A percentile compares a stretch with the other conserved stretches of the same genome.
Evolutionary conservation across 108 stramenopile species (phyloP).

Genomic region (Nitzschia sp.): DNA sequence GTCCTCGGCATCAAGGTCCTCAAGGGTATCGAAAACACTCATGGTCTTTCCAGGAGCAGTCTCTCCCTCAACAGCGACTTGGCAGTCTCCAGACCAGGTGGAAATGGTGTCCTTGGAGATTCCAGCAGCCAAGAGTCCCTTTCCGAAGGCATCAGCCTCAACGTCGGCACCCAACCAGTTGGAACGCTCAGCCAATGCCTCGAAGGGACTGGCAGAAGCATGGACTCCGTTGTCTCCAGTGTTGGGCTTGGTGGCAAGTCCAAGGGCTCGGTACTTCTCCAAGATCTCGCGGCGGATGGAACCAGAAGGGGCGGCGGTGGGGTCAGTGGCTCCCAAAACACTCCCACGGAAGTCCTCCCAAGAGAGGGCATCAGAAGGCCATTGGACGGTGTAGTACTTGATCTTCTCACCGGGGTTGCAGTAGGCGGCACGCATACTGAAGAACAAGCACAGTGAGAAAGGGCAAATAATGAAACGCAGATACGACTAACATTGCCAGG

Average conservation of each 20-base stretch:
- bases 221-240: conserved; percentile 90
- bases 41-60: conserved; percentile 47
- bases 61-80: conserved; percentile 64
- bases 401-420: conserved; percentile 61
- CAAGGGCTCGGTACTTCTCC: conserved; percentile 57
- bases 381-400: conserved; percentile 78
- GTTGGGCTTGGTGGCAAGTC: conserved; percentile 66
- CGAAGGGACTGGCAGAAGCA: conserved; percentile 81
- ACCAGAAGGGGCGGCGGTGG: conserved; percentile 56
- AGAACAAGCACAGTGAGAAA: neutral
- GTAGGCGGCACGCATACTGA: conserved; percentile 32
- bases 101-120: conserved; percentile 58
- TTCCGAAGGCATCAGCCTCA: conserved; percentile 70
- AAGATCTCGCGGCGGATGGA: conserved; percentile 70
- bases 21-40: conserved; percentile 81
- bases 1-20: conserved; percentile 75
- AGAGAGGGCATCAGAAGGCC: conserved; percentile 55
- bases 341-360: conserved; percentile 82
- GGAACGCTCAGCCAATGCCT: conserved; percentile 79
- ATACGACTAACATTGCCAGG: conserved; percentile 31
- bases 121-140: conserved; percentile 60
- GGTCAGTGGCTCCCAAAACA: conserved; percentile 65
- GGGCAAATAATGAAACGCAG: neutral
- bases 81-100: conserved; percentile 69
- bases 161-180: conserved; percentile 65